Evolutionary conservation across 768 basidiomycete species (phyloP).

Genomic region (Termitomyces eurrhizus): DNA sequence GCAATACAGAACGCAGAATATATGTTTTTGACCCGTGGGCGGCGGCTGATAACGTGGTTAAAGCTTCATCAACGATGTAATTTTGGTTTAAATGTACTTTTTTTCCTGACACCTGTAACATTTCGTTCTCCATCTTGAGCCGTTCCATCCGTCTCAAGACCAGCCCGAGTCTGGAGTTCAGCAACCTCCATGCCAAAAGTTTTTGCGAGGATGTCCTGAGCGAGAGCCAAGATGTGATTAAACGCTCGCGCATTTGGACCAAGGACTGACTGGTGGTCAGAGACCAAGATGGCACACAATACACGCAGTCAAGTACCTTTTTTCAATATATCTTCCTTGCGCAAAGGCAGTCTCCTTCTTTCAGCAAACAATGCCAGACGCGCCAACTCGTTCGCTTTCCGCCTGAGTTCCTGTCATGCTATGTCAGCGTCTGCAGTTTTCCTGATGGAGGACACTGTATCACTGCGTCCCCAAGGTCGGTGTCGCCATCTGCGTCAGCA

Average conservation of each 20-base stretch:
- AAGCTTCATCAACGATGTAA: background rate
- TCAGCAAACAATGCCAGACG: conserved; percentile 82
- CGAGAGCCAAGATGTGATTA: conserved; percentile 55
- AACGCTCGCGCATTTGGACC: conserved; percentile 51
- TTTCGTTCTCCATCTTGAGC: conserved; percentile 42
- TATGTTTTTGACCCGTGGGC: conserved; percentile 71
- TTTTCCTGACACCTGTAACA: conserved; percentile 62
- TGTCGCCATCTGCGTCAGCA: conserved; percentile 29
- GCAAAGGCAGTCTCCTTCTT: conserved; percentile 59
- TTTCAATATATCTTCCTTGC: conserved; percentile 83
- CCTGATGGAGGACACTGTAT: background rate
- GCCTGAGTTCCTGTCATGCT: conserved; percentile 49
- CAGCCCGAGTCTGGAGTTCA: conserved; percentile 65
- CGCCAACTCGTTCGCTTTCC: conserved; percentile 68
- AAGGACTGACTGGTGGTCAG: conserved; percentile 24
- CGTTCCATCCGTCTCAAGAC: conserved; percentile 40
- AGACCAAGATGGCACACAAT: background rate
- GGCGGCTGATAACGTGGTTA: conserved; percentile 32
- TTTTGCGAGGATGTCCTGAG: conserved; percentile 59
- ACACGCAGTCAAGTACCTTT: conserved; percentile 46
- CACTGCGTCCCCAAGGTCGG: conserved; percentile 19
- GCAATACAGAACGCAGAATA: conserved; percentile 74
- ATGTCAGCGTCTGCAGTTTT: background rate
- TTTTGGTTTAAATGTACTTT: conserved; percentile 34
- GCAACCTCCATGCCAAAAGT: conserved; percentile 85